phyloP scores from a whole-genome alignment of 2,329 filamentous ascomycete species.

The Diplodia sapinea region DNA sequence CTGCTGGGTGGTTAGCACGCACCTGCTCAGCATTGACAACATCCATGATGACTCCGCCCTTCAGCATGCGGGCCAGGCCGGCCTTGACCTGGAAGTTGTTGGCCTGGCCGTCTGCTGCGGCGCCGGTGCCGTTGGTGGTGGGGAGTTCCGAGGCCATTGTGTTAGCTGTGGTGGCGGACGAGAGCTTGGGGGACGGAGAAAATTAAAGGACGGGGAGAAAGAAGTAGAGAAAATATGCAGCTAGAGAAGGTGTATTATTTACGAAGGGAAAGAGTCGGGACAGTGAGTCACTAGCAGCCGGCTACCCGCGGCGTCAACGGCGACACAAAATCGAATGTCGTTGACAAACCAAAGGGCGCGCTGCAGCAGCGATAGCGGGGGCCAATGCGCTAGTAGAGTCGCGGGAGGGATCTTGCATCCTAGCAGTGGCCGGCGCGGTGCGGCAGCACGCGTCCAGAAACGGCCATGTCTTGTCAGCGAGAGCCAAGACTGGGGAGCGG shows the following conservation, averaged over 20 bases:
- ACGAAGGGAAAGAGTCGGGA: constrained; percentile 8
- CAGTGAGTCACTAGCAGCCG: constrained; percentile 25
- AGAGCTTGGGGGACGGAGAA: not conserved
- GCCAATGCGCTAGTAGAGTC: constrained; percentile 17
- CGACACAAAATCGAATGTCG: constrained; percentile 15
- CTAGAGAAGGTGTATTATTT: not conserved
- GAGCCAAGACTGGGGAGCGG: constrained; percentile 12
- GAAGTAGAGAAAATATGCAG: not conserved
- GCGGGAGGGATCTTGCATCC: constrained; percentile 11
- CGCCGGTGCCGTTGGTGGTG: constrained; percentile 51
- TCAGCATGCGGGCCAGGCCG: constrained; percentile 95
- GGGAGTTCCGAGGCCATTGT: constrained; percentile 57
- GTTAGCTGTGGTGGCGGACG: not conserved
- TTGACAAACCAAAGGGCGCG: constrained; percentile 23
- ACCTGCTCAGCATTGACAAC: constrained; percentile 89
- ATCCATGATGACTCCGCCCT: constrained; percentile 99
- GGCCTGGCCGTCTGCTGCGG: constrained; percentile 52
- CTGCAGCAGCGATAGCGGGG: constrained; percentile 19
- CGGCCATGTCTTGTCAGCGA: constrained; percentile 15
- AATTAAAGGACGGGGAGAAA: not conserved
- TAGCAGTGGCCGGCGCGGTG: not conserved
- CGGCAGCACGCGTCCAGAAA: not conserved
- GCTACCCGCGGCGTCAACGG: constrained; percentile 24
- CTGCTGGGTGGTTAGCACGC: constrained; percentile 31
- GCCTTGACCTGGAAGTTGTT: constrained; percentile 87